Base-by-base conservation (phyloP, 345 rosid genomes). In the Brassica incana region DNA sequence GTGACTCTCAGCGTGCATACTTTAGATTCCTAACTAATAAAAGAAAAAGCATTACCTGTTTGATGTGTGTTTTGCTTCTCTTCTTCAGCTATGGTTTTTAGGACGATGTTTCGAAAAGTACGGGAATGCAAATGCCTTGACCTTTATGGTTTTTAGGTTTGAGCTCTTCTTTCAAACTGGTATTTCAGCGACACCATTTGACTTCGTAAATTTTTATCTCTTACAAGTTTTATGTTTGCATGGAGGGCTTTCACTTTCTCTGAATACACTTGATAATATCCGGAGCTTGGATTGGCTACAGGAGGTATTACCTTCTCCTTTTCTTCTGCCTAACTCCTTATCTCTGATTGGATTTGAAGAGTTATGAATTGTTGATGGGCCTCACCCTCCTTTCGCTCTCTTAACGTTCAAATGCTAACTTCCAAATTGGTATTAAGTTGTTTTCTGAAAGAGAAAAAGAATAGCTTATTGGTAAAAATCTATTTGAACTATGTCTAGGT, bases 121-220 rank as follows among this genome's bases (percentile, higher is more conserved):
- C 30, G 80, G 82, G 6, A 93, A 93, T 87, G 98, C 97, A 35
- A 93, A 93, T 80, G 97, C 91, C 27, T 93, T 92, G 97, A 91
- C 80, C 94, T 93, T 73, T 93, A 91, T 54, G 98, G 90, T 82
- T 93, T 91, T 81, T 90, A 93, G 97, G 97, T 93, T 75, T 50
- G 90, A 72, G 43, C 40, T 65, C 0, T 25, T 6, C 38, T 80
- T 56, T 48, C 8, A 72, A 38, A 15, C 10, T 56, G 9, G 56
- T 30, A 18, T 65, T 76, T 40, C 3, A 4, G 18, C 0, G 9
- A 29, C 8, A 35, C 43, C 6, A 45, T 61, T 43, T 72, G 48
- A 72, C 65, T 61, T 67, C 50, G 43, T 71, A 30, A 54, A 14
- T 2, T 15, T 65, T 2, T 27, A 85, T 45, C 10, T 23, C 29